These are phyloP conservation scores for Hondaea fermentalgiana DNA, from an alignment of 108 stramenopile genomes.

Conservation along the genomic window DNA sequence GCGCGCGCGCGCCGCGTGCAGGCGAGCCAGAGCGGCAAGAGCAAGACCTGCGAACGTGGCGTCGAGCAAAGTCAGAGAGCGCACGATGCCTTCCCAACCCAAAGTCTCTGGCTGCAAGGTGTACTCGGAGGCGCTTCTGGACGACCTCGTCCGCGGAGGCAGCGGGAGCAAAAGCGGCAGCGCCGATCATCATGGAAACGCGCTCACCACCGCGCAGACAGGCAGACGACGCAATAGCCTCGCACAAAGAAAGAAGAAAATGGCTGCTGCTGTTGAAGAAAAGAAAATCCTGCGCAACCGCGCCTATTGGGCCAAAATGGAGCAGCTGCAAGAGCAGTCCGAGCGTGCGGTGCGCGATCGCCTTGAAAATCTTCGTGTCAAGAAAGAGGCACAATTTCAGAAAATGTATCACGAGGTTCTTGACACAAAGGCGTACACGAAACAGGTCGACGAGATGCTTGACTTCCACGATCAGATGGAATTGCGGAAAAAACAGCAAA, in stretches of 20 bases:
- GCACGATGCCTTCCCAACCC: neutral
- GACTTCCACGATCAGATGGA: neutral
- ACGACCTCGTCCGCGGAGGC: neutral
- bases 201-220: neutral
- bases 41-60: no score
- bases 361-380: neutral
- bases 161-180: neutral
- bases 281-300: neutral
- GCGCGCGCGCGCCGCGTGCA: no score
- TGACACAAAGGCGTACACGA: neutral
- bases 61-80: no score
- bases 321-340: neutral
- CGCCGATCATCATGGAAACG: neutral
- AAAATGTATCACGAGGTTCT: neutral
- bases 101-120: neutral
- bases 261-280: neutral
- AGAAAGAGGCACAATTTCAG: slow-evolving; percentile 15
- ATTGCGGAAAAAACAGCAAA: neutral
- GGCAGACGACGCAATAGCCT: neutral
- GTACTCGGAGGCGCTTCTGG: neutral
- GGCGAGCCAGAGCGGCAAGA: no score
- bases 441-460: slow-evolving; percentile 1
- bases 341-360: neutral
- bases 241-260: neutral
- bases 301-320: neutral